Percentiles rank a stretch among this genome's conserved stretches.
These are phyloP conservation scores for Lipomyces starkeyi DNA, from an alignment of 805 yeast genomes.

Conservation along the genomic window DNA sequence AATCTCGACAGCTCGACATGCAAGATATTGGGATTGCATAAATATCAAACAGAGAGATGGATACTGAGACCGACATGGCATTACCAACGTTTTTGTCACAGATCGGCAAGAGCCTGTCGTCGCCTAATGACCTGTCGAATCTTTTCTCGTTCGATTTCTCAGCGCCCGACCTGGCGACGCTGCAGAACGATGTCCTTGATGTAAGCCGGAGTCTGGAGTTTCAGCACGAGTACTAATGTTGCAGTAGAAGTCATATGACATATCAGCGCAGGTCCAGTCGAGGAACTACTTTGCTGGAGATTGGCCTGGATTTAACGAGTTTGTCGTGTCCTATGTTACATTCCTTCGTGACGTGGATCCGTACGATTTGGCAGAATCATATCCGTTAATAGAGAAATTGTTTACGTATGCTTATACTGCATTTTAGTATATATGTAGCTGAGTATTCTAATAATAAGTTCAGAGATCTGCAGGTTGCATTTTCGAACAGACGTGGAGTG, in stretches of 20 bases:
- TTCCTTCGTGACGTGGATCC: slow-evolving; percentile 61
- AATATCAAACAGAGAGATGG: not conserved
- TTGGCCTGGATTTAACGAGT: slow-evolving; percentile 56
- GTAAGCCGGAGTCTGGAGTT: slow-evolving; percentile 21
- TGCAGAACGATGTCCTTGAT: slow-evolving; percentile 48
- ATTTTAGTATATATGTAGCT: slow-evolving; percentile 40
- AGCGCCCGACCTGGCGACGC: slow-evolving; percentile 42
- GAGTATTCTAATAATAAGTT: slow-evolving; percentile 47
- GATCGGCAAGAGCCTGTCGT: slow-evolving; percentile 9
- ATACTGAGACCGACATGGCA: slow-evolving; percentile 11
- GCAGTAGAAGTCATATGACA: slow-evolving; percentile 32
- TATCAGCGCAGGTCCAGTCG: slow-evolving; percentile 42
- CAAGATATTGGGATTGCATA: not conserved
- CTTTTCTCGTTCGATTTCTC: slow-evolving; percentile 19
- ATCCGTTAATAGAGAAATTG: slow-evolving; percentile 58
- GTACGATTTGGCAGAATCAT: slow-evolving; percentile 55
- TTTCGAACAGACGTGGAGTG: slow-evolving; percentile 44
- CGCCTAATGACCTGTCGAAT: slow-evolving; percentile 9
- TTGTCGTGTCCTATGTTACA: slow-evolving; percentile 53
- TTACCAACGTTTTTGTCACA: slow-evolving; percentile 12
- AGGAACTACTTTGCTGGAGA: slow-evolving; percentile 46
- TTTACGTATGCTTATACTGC: slow-evolving; percentile 42
- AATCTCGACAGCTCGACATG: not conserved
- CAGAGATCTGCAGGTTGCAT: slow-evolving; percentile 49
- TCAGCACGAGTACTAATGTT: not conserved